Evolutionary conservation across 2,329 filamentous ascomycete genomes (phyloP).

Genomic region (Didymellaceae sp.): DNA sequence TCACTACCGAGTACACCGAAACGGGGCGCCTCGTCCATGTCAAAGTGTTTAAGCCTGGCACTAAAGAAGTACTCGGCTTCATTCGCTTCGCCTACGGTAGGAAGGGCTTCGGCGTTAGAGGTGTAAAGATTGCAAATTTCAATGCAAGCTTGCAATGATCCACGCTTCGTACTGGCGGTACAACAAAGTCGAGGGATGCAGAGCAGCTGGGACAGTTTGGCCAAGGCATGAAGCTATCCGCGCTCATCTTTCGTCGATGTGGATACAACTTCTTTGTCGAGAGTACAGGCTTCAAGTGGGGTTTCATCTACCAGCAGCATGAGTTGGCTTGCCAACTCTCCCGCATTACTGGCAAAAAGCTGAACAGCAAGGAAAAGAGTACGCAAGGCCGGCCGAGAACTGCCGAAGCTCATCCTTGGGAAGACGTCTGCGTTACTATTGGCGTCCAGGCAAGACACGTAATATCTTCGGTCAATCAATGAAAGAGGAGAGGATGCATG

Average conservation of each 20-base stretch:
- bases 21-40: slow-evolving; percentile 1
- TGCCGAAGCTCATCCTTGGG: slow-evolving; percentile 9
- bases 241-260: slow-evolving; percentile 17
- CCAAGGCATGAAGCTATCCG: slow-evolving; percentile 29
- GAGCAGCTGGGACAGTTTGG: slow-evolving; percentile 29
- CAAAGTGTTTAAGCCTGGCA: background rate
- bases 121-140: slow-evolving; percentile 25
- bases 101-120: slow-evolving; percentile 4
- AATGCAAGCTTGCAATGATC: slow-evolving; percentile 11
- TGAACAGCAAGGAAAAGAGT: background rate
- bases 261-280: slow-evolving; percentile 18
- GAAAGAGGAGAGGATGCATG: slow-evolving; percentile 5
- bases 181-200: slow-evolving; percentile 14
- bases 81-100: slow-evolving; percentile 24
- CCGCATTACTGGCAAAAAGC: slow-evolving; percentile 5
- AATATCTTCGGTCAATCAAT: background rate
- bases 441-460: slow-evolving; percentile 6
- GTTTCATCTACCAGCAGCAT: slow-evolving; percentile 8
- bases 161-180: slow-evolving; percentile 20
- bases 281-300: slow-evolving; percentile 17
- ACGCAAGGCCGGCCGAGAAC: background rate
- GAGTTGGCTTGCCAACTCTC: slow-evolving; percentile 11
- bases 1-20: slow-evolving; percentile 6
- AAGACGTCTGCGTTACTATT: slow-evolving; percentile 23
- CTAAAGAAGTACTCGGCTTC: slow-evolving; percentile 14